Conservation (phyloP, 202 grass and related monocot genomes). For the Eragrostis tef region DNA sequence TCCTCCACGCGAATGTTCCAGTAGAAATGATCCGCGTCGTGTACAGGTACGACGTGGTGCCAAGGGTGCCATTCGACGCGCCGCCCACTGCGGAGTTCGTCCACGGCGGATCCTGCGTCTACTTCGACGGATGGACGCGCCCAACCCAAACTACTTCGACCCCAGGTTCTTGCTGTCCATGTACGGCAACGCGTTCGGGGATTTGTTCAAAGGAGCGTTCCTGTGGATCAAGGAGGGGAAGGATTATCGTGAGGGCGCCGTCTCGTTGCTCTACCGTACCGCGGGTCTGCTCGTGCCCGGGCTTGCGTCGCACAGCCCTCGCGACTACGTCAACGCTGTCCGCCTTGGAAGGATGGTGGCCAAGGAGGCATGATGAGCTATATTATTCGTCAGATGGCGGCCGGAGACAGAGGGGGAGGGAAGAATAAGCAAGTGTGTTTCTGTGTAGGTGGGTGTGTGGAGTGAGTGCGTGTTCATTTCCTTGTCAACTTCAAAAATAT, state of each 20-base stretch:
- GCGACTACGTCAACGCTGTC: constrained; percentile 57
- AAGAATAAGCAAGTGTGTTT: too few species aligned
- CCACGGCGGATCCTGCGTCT: constrained; percentile 61
- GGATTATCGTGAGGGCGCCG: constrained; percentile 50
- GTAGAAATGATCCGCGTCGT: constrained; percentile 32
- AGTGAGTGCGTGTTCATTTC: too few species aligned
- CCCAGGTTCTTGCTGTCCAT: constrained; percentile 44
- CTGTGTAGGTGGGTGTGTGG: too few species aligned
- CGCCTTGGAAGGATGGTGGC: constrained; percentile 37
- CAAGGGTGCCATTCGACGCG: constrained; percentile 60
- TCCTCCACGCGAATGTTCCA: neutral
- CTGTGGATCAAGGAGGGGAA: constrained; percentile 41
- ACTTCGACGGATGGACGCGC: constrained; percentile 69
- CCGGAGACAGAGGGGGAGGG: too few species aligned
- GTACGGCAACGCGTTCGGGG: constrained; percentile 53
- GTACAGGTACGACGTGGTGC: constrained; percentile 67
- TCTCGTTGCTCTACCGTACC: constrained; percentile 53
- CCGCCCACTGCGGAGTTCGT: constrained; percentile 46
- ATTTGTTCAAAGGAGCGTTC: constrained; percentile 60
- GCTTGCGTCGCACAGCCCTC: constrained; percentile 51
- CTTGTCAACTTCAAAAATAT: too few species aligned
- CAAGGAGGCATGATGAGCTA: constrained; percentile 27
- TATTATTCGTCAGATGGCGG: too few species aligned
- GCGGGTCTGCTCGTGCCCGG: constrained; percentile 43
- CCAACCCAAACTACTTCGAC: constrained; percentile 68